These are phyloP conservation scores for Echria macrotheca DNA, from an alignment of 495 filamentous ascomycete genomes.

Conservation along the genomic window DNA sequence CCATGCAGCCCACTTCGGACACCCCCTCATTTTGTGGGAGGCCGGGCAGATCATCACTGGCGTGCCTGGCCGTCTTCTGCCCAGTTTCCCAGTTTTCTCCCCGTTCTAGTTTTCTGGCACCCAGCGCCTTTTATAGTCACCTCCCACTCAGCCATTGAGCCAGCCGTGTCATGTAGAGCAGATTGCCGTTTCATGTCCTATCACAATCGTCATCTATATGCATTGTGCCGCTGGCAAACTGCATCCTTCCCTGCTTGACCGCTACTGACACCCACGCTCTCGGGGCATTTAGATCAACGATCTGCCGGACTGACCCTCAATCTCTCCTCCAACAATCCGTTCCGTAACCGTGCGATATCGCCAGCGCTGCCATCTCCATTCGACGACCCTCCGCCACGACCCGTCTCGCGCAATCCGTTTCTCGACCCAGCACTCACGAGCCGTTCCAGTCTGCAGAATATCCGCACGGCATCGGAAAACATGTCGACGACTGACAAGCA, in stretches of 20 bases:
- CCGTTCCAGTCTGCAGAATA: conserved; percentile 40
- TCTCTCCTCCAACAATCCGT: conserved; percentile 95
- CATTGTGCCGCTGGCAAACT: conserved; percentile 30
- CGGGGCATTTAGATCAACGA: conserved; percentile 32
- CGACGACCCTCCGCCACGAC: conserved; percentile 57
- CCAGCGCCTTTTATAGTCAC: conserved; percentile 12
- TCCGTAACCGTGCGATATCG: conserved; percentile 81
- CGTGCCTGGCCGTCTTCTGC: conserved; percentile 19
- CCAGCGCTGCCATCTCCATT: conserved; percentile 52
- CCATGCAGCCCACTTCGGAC: conserved; percentile 5
- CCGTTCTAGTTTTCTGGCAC: conserved; percentile 12
- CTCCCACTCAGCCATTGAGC: conserved; percentile 29
- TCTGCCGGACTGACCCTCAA: conserved; percentile 53
- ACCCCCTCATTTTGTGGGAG: conserved; percentile 17
- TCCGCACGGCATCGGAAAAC: conserved; percentile 38
- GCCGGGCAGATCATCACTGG: conserved; percentile 16
- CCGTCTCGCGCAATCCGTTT: conserved; percentile 87
- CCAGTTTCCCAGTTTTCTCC: conserved; percentile 29
- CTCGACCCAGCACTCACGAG: conserved; percentile 61
- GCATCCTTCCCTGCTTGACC: conserved; percentile 20
- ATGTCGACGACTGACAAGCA: conserved; percentile 54
- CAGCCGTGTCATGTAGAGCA: conserved; percentile 47
- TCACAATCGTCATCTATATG: conserved; percentile 42
- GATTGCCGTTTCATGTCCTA: conserved; percentile 47
- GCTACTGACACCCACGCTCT: conserved; percentile 31